Evolutionary conservation across 345 rosid genomes (phyloP).

Genomic region (Crucihimalaya himalaica): DNA sequence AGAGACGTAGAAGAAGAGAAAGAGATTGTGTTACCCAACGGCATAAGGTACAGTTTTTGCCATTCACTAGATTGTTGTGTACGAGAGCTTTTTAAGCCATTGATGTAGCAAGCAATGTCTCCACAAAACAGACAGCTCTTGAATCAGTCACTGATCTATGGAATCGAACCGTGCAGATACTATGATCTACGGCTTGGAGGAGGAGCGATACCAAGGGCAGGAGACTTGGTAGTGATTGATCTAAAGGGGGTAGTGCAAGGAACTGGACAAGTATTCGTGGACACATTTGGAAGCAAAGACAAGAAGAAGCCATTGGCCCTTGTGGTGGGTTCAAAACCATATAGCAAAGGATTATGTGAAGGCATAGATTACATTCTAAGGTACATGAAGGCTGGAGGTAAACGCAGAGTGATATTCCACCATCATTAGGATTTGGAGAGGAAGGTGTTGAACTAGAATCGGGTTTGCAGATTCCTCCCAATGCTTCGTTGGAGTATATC

Average conservation of each 20-base stretch:
- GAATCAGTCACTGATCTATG: background rate
- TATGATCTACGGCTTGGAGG: conserved; percentile 83
- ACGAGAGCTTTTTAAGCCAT: background rate
- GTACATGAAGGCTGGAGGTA: conserved; percentile 88
- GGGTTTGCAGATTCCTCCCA: conserved; percentile 66
- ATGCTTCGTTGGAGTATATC: conserved; percentile 67
- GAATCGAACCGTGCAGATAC: conserved; percentile 52
- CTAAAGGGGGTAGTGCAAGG: conserved; percentile 68
- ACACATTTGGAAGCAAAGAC: conserved; percentile 53
- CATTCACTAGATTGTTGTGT: background rate
- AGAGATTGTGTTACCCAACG: conserved; percentile 77
- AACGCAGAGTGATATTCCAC: conserved; percentile 77
- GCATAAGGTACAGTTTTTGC: conserved; percentile 57
- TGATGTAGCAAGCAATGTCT: too few relatives aligned
- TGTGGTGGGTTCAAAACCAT: conserved; percentile 81
- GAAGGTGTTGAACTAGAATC: conserved; percentile 68
- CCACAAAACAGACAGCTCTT: background rate
- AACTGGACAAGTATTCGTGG: conserved; percentile 61
- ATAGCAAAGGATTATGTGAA: conserved; percentile 78
- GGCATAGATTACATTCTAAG: conserved; percentile 71
- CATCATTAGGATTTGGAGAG: conserved; percentile 73
- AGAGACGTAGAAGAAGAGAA: conserved; percentile 76
- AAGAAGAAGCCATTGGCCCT: conserved; percentile 67
- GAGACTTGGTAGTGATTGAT: conserved; percentile 82
- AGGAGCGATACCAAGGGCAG: conserved; percentile 72